These are phyloP conservation scores for Beauveria caledonica DNA, from an alignment of 2,329 filamentous ascomycete species.

Conservation along the genomic window DNA sequence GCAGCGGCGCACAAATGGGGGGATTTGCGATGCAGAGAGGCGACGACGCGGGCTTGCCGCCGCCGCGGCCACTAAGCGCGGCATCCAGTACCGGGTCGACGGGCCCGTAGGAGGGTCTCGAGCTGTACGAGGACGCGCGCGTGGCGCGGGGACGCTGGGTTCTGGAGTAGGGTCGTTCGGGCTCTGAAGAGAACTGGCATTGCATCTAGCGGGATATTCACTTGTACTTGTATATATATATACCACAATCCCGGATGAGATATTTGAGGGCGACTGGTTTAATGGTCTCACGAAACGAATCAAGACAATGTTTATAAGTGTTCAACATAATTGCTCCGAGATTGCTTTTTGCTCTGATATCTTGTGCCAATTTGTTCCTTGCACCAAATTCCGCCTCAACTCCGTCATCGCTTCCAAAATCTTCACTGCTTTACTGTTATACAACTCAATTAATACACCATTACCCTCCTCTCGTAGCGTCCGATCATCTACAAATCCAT, in stretches of 20 bases:
- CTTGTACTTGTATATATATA: not conserved
- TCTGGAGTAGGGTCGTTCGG: not conserved
- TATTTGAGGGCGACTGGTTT: not conserved
- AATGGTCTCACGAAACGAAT: not conserved
- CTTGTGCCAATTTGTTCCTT: not conserved
- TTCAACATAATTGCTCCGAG: not conserved
- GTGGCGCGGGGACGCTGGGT: constrained; percentile 20
- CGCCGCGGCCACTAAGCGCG: constrained; percentile 30
- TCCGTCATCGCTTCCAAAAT: not conserved
- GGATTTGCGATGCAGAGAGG: constrained; percentile 31
- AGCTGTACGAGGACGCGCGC: not conserved
- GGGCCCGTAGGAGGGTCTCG: constrained; percentile 23
- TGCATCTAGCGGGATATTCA: not conserved
- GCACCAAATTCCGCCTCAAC: not conserved
- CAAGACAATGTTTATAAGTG: not conserved
- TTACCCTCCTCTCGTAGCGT: not conserved
- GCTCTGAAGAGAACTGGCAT: not conserved
- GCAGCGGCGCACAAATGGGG: constrained; percentile 21
- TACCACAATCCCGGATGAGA: not conserved
- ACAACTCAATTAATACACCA: not conserved
- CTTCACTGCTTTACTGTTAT: not conserved
- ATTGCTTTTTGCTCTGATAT: not conserved
- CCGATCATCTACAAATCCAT: not conserved
- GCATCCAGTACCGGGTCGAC: constrained; percentile 37
- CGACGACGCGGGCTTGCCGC: constrained; percentile 25